Conservation (phyloP, 75 land plant species). For the Ceratopteris richardii region DNA sequence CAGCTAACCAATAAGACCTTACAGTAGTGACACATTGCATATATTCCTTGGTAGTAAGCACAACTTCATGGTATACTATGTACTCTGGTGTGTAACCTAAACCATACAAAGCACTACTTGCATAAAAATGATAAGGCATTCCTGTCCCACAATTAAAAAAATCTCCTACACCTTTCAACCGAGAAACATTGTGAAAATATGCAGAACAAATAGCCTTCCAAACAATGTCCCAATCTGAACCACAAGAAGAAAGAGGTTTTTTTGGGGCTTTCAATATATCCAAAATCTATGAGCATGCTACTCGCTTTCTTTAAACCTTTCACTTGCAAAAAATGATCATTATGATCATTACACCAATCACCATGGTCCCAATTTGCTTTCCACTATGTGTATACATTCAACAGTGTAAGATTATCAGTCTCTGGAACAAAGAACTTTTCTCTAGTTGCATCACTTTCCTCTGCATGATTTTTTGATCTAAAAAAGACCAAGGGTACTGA, state of each 20-base stretch:
- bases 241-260: slow-evolving; percentile 73
- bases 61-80: slow-evolving; percentile 86
- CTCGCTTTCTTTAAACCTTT: slow-evolving; percentile 85
- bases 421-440: slow-evolving; percentile 98
- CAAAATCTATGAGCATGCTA: slow-evolving; percentile 82
- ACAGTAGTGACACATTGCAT: slow-evolving; percentile 99
- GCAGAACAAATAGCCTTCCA: slow-evolving; percentile 91
- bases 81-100: slow-evolving; percentile 92
- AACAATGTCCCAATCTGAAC: slow-evolving; percentile 78
- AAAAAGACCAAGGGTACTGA: slow-evolving; percentile 97
- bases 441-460: slow-evolving; percentile 97
- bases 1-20: slow-evolving; percentile 97
- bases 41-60: slow-evolving; percentile 87
- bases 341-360: slow-evolving; percentile 95
- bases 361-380: slow-evolving; percentile 69
- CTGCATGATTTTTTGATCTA: slow-evolving; percentile 84
- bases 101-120: slow-evolving; percentile 94
- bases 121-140: slow-evolving; percentile 95
- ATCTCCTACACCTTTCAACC: slow-evolving; percentile 89
- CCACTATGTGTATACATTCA: slow-evolving; percentile 91
- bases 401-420: slow-evolving; percentile 87
- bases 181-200: slow-evolving; percentile 89
- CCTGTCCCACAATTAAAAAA: slow-evolving; percentile 88
- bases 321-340: slow-evolving; percentile 82
- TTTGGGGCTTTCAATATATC: slow-evolving; percentile 79